These are phyloP conservation scores for Trichophyton schoenleinii DNA, from an alignment of 2,329 filamentous ascomycete genomes.

Conservation along the genomic window DNA sequence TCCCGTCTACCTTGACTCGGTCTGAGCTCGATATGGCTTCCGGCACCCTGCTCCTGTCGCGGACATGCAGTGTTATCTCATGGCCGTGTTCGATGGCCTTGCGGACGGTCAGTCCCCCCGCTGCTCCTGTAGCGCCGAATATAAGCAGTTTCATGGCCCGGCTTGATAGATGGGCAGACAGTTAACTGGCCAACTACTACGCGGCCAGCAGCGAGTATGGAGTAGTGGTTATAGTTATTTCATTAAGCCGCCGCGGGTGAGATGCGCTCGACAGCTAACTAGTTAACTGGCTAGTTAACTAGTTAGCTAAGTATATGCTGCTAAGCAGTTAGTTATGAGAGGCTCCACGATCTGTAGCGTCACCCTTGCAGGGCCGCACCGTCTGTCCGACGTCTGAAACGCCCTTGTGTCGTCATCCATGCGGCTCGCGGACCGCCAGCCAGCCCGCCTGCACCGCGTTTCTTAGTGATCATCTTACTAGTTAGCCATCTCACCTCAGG, in stretches of 20 bases:
- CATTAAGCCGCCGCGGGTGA: neutral
- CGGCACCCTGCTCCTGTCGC: conserved; percentile 14
- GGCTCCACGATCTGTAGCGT: too few relatives aligned
- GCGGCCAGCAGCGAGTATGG: neutral
- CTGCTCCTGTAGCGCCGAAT: conserved; percentile 10
- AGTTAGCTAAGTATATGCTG: too few relatives aligned
- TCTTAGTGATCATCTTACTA: too few relatives aligned
- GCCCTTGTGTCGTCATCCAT: neutral
- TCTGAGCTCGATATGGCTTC: conserved; percentile 11
- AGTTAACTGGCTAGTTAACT: too few relatives aligned
- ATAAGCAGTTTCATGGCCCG: conserved; percentile 18
- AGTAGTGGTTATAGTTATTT: neutral
- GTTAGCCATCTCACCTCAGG: too few relatives aligned
- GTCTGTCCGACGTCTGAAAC: neutral
- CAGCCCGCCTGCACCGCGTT: too few relatives aligned
- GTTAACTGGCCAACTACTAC: neutral
- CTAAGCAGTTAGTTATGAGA: too few relatives aligned
- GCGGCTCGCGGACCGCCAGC: neutral
- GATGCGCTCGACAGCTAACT: too few relatives aligned
- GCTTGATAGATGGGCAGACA: neutral
- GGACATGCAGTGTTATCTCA: conserved; percentile 12
- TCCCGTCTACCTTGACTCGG: conserved; percentile 8
- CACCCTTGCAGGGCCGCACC: too few relatives aligned
- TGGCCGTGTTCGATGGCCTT: conserved; percentile 12
- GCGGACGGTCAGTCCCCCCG: conserved; percentile 7